phyloP scores from a whole-genome alignment of 129 eudicot species.

The Lonicera japonica region DNA sequence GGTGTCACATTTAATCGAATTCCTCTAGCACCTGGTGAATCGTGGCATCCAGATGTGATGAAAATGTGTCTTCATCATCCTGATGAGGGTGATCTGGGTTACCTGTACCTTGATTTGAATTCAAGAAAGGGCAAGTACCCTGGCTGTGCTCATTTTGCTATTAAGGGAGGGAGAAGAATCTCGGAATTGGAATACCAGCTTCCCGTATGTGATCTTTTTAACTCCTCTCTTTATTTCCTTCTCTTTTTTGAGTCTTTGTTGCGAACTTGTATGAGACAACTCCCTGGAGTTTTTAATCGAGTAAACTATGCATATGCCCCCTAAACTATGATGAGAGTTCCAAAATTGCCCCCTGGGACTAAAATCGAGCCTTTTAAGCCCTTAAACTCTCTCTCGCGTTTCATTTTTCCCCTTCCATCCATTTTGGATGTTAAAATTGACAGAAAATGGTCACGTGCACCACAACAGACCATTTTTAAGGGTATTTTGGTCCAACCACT shows the following conservation, averaged over 20 bases:
- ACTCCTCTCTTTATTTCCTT: background rate
- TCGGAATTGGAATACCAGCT: slow-evolving; percentile 85
- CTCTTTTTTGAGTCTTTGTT: background rate
- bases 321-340: too few relatives aligned
- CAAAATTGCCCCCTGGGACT: too few relatives aligned
- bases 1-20: slow-evolving; percentile 51
- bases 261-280: too few relatives aligned
- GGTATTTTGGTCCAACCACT: too few relatives aligned
- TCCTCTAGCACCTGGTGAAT: slow-evolving; percentile 82
- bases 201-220: slow-evolving; percentile 50
- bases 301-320: too few relatives aligned
- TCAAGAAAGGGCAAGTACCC: slow-evolving; percentile 84
- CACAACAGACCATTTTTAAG: too few relatives aligned
- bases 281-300: too few relatives aligned
- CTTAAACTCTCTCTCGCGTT: too few relatives aligned
- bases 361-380: too few relatives aligned
- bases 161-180: slow-evolving; percentile 81
- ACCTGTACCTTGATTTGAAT: slow-evolving; percentile 84
- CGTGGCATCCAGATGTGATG: slow-evolving; percentile 96
- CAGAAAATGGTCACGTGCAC: too few relatives aligned
- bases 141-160: slow-evolving; percentile 92
- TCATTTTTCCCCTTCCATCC: too few relatives aligned
- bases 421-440: too few relatives aligned
- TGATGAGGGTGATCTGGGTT: slow-evolving; percentile 94
- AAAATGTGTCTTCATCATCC: slow-evolving; percentile 86